Base-by-base conservation (phyloP, 768 basidiomycete genomes). In the Steccherinum ochraceum region DNA sequence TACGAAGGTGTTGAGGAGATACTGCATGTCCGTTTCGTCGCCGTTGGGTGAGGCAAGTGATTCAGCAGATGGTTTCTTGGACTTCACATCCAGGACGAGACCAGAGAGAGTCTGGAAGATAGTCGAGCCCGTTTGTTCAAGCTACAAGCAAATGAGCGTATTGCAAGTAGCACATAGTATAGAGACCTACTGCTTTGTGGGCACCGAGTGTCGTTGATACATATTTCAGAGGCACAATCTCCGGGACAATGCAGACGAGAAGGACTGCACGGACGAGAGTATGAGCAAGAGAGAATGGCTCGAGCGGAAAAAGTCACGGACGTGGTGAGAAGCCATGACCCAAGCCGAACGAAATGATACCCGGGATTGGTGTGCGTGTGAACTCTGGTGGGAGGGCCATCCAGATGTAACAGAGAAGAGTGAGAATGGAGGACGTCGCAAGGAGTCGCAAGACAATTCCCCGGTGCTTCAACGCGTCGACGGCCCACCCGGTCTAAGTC, bases 191-290 rank as follows among this genome's bases (percentile, higher is more conserved):
- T 61, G 82, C 81, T 63, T 90, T 89, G 61, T 90, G 86, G 5
- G 82, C 80, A 1, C 86, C 88, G 0, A 90, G 71, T 3, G 85
- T 86, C 1, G 89, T 89, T 1, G 85, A 84, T 42, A 90, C 80
- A 63, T 84, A 89, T 62, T 84, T 84, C 18, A 75, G 56, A 5
- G 80, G 76, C 0, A 90, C 85, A 24, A 90, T 77, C 47, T 75
- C 77, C 0, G 88, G 86, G 0, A 89, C 88, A 26, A 90, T 71
- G 13, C 90, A 73, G 5, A 86, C 88, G 11, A 89, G 72, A 10
- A 90, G 67, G 24, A 89, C 87, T 88, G 55, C 1, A 30, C 24
- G 13, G 3, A 41, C n/a, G n/a, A n/a, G n/a, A 27, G 35, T 39
- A 21, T 59, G 26, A 56, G 40, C 16, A 16, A 41, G 35, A 30